These are phyloP conservation scores for Solanum neorickii DNA, from an alignment of 257 asterid species.

Conservation along the genomic window DNA sequence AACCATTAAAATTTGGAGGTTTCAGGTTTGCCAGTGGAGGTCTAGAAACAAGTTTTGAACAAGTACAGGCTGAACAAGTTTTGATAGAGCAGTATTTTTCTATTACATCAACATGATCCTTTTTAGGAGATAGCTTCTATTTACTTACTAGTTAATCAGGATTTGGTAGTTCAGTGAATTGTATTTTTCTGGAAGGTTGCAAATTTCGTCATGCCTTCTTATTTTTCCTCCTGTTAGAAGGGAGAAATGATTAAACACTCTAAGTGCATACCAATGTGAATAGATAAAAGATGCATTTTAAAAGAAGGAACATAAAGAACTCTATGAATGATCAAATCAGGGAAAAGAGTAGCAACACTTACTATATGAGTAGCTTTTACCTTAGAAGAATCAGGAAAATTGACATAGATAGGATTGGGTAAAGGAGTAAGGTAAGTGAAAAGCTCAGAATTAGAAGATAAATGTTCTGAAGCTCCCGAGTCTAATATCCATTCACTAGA, in stretches of 20 bases:
- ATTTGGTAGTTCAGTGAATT: not conserved
- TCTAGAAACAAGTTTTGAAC: not conserved
- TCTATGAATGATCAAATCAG: too few species aligned
- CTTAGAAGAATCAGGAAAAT: not conserved
- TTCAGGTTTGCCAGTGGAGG: not conserved
- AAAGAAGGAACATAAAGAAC: not conserved
- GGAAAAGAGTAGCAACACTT: too few species aligned
- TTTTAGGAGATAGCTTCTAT: not conserved
- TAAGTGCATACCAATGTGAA: not conserved
- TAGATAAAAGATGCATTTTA: not conserved
- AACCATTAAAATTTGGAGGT: not conserved
- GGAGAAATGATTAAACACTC: not conserved
- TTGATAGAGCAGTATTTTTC: not conserved
- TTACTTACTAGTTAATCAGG: not conserved
- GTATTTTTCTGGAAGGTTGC: not conserved
- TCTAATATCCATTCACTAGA: not conserved
- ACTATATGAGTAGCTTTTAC: not conserved
- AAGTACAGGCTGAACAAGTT: not conserved
- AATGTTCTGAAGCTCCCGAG: not conserved
- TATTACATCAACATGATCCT: not conserved
- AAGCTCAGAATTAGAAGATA: not conserved
- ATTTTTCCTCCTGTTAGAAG: not conserved
- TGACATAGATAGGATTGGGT: too few species aligned
- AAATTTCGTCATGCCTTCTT: too few species aligned
- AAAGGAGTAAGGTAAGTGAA: too few species aligned